Evolutionary conservation across 2,329 filamentous ascomycete species (phyloP), one percentile per base, ranked within the genome.

Genomic region (Ophiostoma montium): DNA sequence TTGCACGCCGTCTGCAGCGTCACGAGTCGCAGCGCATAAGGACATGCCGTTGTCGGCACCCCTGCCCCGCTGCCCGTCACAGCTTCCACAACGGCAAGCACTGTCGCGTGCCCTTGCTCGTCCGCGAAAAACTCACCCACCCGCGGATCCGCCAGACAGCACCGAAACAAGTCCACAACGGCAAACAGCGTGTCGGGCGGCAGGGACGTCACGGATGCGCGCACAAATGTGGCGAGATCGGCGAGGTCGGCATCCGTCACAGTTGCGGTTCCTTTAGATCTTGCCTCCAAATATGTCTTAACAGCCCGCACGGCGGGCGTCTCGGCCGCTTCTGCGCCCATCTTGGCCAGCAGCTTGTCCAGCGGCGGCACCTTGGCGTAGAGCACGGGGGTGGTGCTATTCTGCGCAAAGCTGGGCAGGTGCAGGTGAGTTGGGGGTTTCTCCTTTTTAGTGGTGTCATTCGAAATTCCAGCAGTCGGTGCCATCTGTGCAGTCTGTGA

Each of bases 1-100:
- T 95, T 95, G 66, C 87, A 94, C 1, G 78, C 74, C 59, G 90
- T 74, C 57, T 95, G 89, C 19, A 94, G 66, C 0, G 86, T 83
- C 15, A 94, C 86, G 2, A 95, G 77, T 13, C 87, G 82, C 1
- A 94, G 72, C 5, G 85, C 81, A 60, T 95, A 95, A 0, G 87
- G 86, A 36, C 80, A 84, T 1, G 68, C 63, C 9, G 67, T n/a
- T n/a, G n/a, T n/a, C n/a, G n/a, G n/a, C n/a, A n/a, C n/a, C n/a
- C n/a, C n/a, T n/a, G n/a, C n/a, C n/a, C n/a, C 60, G 31, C 75
- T 69, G 6, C 67, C 62, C 54, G 75, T 79, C 41, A 86, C 75
- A 35, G 76, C 66, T 3, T 74, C 64, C 3, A 87, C 61, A 2
- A 95, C 64, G 0, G 74, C 68, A 32, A 72, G 60, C 13, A 90